phyloP scores from a whole-genome alignment of 108 stramenopile species.

The Bacterosira constricta region DNA sequence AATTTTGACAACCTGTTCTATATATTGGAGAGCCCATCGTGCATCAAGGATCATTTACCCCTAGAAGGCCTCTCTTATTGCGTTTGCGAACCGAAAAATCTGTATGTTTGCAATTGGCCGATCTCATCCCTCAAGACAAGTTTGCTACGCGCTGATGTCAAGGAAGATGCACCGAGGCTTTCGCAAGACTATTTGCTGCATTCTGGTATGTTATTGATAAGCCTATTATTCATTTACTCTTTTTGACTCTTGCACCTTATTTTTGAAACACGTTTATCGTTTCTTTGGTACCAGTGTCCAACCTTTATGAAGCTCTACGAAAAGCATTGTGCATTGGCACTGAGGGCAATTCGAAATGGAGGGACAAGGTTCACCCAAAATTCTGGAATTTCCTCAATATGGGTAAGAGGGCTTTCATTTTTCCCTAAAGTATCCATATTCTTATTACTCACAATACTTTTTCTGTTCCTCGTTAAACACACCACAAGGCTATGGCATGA shows the following conservation, averaged over 20 bases:
- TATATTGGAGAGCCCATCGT: constrained; percentile 13
- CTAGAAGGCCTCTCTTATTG: neutral
- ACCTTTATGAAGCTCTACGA: constrained; percentile 5
- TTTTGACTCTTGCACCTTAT: neutral
- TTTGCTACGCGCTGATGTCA: neutral
- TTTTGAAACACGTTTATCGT: neutral
- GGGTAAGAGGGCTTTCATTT: too few relatives aligned
- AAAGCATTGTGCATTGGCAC: constrained; percentile 4
- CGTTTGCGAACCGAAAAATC: constrained; percentile 1
- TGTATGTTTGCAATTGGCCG: constrained; percentile 13
- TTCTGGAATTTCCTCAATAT: constrained; percentile 17
- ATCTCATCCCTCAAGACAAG: neutral
- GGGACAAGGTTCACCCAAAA: constrained; percentile 28
- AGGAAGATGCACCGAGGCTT: neutral
- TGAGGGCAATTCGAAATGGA: constrained; percentile 15
- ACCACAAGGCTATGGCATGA: constrained; percentile 5
- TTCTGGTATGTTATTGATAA: neutral
- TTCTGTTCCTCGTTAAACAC: too few relatives aligned
- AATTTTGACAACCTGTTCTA: constrained; percentile 14
- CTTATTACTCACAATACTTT: too few relatives aligned
- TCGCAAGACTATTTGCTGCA: neutral
- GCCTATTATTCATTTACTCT: neutral
- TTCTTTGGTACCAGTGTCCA: constrained; percentile 1
- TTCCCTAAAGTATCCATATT: too few relatives aligned
- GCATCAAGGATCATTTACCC: constrained; percentile 5